Conservation (phyloP, 2,329 filamentous ascomycete genomes). For the Cercospora sp. region DNA sequence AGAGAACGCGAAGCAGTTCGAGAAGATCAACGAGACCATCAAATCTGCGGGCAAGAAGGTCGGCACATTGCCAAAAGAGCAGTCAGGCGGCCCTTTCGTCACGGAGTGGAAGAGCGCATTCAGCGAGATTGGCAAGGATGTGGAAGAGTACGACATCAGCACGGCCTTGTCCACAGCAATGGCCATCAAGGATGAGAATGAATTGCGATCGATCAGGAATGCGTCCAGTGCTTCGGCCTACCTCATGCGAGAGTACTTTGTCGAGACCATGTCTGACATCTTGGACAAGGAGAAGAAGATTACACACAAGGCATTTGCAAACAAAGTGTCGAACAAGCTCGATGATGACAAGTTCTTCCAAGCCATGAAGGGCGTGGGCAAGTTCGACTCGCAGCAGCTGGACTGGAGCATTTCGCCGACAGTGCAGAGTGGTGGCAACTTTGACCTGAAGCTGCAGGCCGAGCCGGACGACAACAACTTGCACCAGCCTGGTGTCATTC, state of each 20-base stretch:
- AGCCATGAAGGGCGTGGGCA: constrained; percentile 75
- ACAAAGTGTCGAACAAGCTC: constrained; percentile 86
- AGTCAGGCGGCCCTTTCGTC: constrained; percentile 81
- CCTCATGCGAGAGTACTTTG: constrained; percentile 92
- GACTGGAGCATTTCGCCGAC: constrained; percentile 94
- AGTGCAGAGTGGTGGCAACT: constrained; percentile 86
- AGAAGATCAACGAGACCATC: constrained; percentile 80
- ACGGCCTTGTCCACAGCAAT: constrained; percentile 81
- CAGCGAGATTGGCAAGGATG: constrained; percentile 74
- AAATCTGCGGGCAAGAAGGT: constrained; percentile 90
- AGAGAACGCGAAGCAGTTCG: constrained; percentile 87
- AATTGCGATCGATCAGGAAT: constrained; percentile 90
- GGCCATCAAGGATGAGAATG: constrained; percentile 90
- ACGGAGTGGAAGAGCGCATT: constrained; percentile 94
- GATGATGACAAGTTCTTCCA: constrained; percentile 95
- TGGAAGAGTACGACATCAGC: constrained; percentile 85
- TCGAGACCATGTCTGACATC: constrained; percentile 96
- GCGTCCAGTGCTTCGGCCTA: constrained; percentile 92
- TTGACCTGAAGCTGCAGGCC: constrained; percentile 79
- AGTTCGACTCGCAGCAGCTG: constrained; percentile 84
- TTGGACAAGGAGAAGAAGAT: constrained; percentile 97
- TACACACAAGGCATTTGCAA: constrained; percentile 81
- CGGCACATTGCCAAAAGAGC: constrained; percentile 81
- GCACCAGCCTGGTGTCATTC: constrained; percentile 82
- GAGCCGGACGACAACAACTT: constrained; percentile 78